Evolutionary conservation across 129 eudicot species (phyloP), one percentile per base, ranked within the genome.

Genomic region (Artemisia tridentata): DNA sequence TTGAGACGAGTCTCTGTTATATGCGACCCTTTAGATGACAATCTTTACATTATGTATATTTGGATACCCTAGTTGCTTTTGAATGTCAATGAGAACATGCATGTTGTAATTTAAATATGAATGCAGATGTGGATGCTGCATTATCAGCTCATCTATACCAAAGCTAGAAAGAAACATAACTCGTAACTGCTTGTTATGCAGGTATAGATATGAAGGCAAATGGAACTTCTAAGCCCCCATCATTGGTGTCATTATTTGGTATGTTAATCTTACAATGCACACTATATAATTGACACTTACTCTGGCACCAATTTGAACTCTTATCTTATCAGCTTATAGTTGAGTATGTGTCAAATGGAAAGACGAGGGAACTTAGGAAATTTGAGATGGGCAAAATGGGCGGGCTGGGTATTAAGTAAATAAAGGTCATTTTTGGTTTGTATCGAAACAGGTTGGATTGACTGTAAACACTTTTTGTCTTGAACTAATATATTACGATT

Each of bases 181-280:
- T 54, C 45, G 12, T 56, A 41, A 66, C 23, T 17, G 63, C 34
- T 62, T 67, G 72, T 62, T 63, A 31, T 78, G 80, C 89, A 87
- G 95, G 97, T 45, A 81, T 82, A 69, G 90, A 85, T 51, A 72
- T 69, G 81, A 68, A 77, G 67, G 68, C 88, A 69, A 85, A 85
- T 77, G 91, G 77, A 75, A 50, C 85, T 72, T 83, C 95, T 56
- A 91, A 83, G 79, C 87, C 87, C 38, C 91, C 95, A 53, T 91
- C 97, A 4, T 48, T 87, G 65, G 82, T 77, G 48, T 87, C 95
- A 55, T 78, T 91, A 71, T 91, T 91, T 73, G 97, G 97, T 91
- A 87, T 25, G 91, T 45, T 71, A 1, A 63, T 49, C 57, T 63
- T 29, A 74, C 27, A 52, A 63, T 20, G 38, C 55, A 54, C 64